These are phyloP conservation scores for Claviceps pazoutovae DNA, from an alignment of 2,329 filamentous ascomycete species.

Conservation along the genomic window DNA sequence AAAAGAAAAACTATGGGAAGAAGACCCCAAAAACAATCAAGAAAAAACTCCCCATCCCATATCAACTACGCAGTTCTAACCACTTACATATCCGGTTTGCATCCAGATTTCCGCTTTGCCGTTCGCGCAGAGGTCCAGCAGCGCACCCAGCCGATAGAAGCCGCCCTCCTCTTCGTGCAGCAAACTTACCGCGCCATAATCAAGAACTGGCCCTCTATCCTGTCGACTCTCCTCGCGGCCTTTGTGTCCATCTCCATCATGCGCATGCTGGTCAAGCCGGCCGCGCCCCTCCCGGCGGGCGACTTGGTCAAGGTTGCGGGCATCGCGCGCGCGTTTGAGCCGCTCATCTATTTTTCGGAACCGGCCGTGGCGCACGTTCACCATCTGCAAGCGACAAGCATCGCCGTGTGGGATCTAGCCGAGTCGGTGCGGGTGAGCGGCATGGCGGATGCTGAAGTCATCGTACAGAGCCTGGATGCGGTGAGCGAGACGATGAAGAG, in stretches of 20 bases:
- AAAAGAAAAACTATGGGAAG: not conserved
- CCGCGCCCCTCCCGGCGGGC: constrained; percentile 27
- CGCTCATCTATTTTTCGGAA: constrained; percentile 87
- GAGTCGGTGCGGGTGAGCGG: constrained; percentile 82
- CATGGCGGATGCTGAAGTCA: constrained; percentile 77
- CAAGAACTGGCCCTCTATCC: constrained; percentile 53
- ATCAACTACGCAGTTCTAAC: no score
- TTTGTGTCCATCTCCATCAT: constrained; percentile 52
- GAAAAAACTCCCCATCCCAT: no score
- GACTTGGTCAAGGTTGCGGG: constrained; percentile 85
- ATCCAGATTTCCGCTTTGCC: constrained; percentile 71
- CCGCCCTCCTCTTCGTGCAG: constrained; percentile 50
- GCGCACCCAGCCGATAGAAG: constrained; percentile 69
- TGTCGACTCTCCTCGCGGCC: constrained; percentile 46
- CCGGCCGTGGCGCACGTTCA: constrained; percentile 75
- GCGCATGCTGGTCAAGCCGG: constrained; percentile 55
- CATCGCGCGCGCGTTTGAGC: constrained; percentile 83
- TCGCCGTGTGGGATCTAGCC: constrained; percentile 87
- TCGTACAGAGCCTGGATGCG: constrained; percentile 73
- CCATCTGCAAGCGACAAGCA: constrained; percentile 78
- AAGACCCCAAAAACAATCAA: no score
- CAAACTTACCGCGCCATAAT: constrained; percentile 46
- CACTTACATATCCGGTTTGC: not conserved
- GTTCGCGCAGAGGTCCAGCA: constrained; percentile 81
- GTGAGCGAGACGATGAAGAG: constrained; percentile 76